Conservation (phyloP, 805 yeast species). For the Cephaloascus fragrans region DNA sequence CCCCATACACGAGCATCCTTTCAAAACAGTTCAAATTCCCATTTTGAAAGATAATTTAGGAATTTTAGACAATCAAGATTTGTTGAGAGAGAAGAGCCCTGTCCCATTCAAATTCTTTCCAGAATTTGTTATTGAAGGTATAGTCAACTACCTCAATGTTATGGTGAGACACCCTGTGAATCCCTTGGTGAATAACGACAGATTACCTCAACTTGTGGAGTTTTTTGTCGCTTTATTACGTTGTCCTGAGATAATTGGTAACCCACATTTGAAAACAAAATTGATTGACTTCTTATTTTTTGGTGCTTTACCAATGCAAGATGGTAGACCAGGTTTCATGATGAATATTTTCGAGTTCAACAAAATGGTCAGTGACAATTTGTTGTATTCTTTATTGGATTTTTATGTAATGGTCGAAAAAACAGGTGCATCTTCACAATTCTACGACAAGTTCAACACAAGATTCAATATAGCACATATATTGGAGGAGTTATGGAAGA, state of each 20-base stretch:
- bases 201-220: constrained; percentile 52
- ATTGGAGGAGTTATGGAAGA: constrained; percentile 75
- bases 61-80: constrained; percentile 68
- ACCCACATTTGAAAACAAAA: constrained; percentile 87
- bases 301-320: constrained; percentile 52
- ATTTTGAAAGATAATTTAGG: constrained; percentile 50
- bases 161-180: constrained; percentile 45
- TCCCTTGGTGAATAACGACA: constrained; percentile 45
- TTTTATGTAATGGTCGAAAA: constrained; percentile 92
- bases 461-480: constrained; percentile 81
- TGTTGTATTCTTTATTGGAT: constrained; percentile 77
- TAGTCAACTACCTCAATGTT: constrained; percentile 60
- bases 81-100: constrained; percentile 55
- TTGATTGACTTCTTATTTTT: constrained; percentile 70
- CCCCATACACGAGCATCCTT: constrained; percentile 59
- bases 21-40: constrained; percentile 35
- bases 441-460: constrained; percentile 90
- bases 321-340: constrained; percentile 67
- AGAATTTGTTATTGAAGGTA: constrained; percentile 77
- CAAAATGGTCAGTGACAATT: constrained; percentile 48
- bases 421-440: constrained; percentile 91
- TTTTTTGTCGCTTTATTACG: constrained; percentile 68
- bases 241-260: constrained; percentile 77
- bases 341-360: constrained; percentile 55
- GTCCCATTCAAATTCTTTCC: constrained; percentile 76